A percentile compares a stretch with the other conserved stretches of the same genome.
These are phyloP conservation scores for Scleromitrula shiraiana DNA, from an alignment of 2,329 filamentous ascomycete genomes.

Conservation along the genomic window DNA sequence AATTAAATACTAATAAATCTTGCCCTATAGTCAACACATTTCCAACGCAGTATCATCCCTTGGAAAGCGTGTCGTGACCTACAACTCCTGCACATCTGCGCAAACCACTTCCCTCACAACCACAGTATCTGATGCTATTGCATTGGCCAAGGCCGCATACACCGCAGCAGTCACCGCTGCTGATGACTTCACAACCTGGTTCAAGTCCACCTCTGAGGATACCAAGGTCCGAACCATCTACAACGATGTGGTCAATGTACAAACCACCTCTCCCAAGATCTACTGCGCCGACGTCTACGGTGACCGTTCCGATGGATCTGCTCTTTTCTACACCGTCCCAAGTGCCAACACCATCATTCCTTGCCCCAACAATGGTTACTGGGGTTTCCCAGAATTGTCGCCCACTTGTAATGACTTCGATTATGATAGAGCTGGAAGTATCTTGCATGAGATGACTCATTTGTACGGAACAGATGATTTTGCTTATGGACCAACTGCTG, in stretches of 20 bases:
- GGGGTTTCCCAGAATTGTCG: slow-evolving; percentile 17
- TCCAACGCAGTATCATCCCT: slow-evolving; percentile 13
- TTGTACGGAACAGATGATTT: slow-evolving; percentile 21
- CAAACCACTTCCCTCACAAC: slow-evolving; percentile 16
- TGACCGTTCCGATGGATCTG: slow-evolving; percentile 18
- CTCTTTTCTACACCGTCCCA: slow-evolving; percentile 20
- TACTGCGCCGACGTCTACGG: slow-evolving; percentile 18
- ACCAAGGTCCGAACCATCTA: slow-evolving; percentile 19
- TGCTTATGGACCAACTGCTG: slow-evolving; percentile 20
- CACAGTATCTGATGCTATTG: slow-evolving; percentile 17
- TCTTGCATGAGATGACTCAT: slow-evolving; percentile 22
- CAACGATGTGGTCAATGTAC: slow-evolving; percentile 16
- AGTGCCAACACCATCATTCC: slow-evolving; percentile 19
- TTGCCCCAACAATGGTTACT: slow-evolving; percentile 21
- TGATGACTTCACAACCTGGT: slow-evolving; percentile 21
- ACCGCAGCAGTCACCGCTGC: slow-evolving; percentile 17
- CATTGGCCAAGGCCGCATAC: slow-evolving; percentile 17
- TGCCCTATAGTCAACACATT: slow-evolving; percentile 13
- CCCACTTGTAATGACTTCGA: slow-evolving; percentile 17
- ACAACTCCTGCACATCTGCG: slow-evolving; percentile 14
- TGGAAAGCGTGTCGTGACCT: slow-evolving; percentile 18
- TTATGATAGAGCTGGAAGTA: slow-evolving; percentile 19
- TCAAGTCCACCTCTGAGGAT: slow-evolving; percentile 17
- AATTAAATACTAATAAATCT: not conserved
- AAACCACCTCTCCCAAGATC: slow-evolving; percentile 18